phyloP scores from a whole-genome alignment of 192 early-diverging fungal species.

The Obelidium mucronatum region DNA sequence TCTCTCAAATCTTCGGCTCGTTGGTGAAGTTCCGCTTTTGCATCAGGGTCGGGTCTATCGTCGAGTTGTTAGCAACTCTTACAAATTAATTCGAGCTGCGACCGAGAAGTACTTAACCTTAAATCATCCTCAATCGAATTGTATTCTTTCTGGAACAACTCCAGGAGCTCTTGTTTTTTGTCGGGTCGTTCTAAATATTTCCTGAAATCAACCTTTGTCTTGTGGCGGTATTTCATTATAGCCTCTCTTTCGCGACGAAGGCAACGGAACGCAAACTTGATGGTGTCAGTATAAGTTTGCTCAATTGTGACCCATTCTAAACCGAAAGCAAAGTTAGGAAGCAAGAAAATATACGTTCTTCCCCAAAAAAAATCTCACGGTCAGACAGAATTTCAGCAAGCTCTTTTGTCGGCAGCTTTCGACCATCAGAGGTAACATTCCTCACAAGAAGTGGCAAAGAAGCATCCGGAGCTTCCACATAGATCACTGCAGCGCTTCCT shows the following conservation, averaged over 20 bases:
- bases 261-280: conserved; percentile 66
- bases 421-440: conserved; percentile 42
- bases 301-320: conserved; percentile 66
- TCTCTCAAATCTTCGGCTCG: conserved; percentile 68
- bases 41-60: conserved; percentile 57
- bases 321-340: not conserved
- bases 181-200: conserved; percentile 63
- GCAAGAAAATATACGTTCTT: not conserved
- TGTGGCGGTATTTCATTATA: conserved; percentile 58
- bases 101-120: conserved; percentile 35
- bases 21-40: conserved; percentile 68
- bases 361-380: conserved; percentile 33
- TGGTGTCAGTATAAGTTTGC: conserved; percentile 58
- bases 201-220: conserved; percentile 60
- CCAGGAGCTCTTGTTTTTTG: conserved; percentile 60
- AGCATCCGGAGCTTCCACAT: conserved; percentile 23
- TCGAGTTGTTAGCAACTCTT: not conserved
- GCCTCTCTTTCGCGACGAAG: conserved; percentile 61
- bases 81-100: conserved; percentile 24
- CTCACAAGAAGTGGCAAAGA: conserved; percentile 26
- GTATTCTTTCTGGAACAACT: conserved; percentile 63
- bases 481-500: conserved; percentile 8
- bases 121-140: conserved; percentile 68
- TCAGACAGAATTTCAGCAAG: conserved; percentile 63
- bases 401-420: conserved; percentile 56